Base-by-base conservation (phyloP, 192 early-diverging fungal species). In the Gryganskiella cystojenkinii region DNA sequence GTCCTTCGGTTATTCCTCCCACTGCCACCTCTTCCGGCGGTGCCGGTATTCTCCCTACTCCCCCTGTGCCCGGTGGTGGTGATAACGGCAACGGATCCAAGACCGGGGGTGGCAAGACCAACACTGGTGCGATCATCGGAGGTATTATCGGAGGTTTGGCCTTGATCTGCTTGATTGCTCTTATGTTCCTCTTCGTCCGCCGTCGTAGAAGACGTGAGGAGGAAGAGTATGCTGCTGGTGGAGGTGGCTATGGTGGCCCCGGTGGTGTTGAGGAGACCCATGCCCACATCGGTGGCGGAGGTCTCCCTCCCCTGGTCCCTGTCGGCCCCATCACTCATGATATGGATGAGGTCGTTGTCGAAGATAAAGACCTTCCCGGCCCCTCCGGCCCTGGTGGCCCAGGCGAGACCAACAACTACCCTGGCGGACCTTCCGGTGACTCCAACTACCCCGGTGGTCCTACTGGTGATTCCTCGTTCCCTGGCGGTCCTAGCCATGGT, bases 111-210 rank as follows among this genome's bases (percentile, higher is more conserved):
- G 22, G 61, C 42, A 24, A 3, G 4, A 52, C 28, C 46, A 28
- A 62, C 35, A 57, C 56, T 35, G 72, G 64, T 8, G 58, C 59
- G 8, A 74, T 74, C 14, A 22, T 51, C 37, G 71, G 71, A 61
- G 64, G 64, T 51, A 57, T 75, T 28, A 63, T 71, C 28, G 70
- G 61, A 42, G 53, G 44, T 20, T 25, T 71, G 24, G 51, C 58
- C 25, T 35, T 76, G 40, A 67, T 76, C 19, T 68, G 34, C 56
- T 47, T 78, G 54, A 59, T 78, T 55, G 73, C 73, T 37, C 31
- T 78, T 25, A 30, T 78, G 22, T 78, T 69, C 60, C 0, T 78
- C 55, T 56, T 78, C 22, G 73, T 65, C 45, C 73, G 73, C 34
- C 56, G 59, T 47, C 59, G 65, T 28, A 76, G 65, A 78, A 63